Evolutionary conservation across 768 basidiomycete genomes (phyloP).

Genomic region (Cantharellus anzutake): DNA sequence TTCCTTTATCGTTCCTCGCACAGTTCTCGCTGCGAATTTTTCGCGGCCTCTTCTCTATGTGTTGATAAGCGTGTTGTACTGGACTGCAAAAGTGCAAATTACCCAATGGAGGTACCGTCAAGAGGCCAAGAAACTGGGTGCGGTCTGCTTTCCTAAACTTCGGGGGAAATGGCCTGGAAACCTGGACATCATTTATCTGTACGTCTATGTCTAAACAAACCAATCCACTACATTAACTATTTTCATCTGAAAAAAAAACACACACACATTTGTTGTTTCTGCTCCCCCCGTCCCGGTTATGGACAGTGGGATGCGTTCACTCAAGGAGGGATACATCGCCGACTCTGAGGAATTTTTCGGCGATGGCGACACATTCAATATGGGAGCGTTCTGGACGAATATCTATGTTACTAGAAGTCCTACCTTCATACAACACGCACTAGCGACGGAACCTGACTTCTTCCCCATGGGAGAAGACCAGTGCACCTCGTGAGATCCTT

Average conservation of each 20-base stretch:
- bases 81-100: neutral
- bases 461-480: too few relatives aligned
- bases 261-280: too few relatives aligned
- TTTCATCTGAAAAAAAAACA: too few relatives aligned
- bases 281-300: neutral
- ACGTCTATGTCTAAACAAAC: conserved; percentile 16
- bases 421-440: too few relatives aligned
- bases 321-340: neutral
- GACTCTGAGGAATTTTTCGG: neutral
- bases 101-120: neutral
- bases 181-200: conserved; percentile 40
- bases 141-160: conserved; percentile 34
- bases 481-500: too few relatives aligned
- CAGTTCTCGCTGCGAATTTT: neutral
- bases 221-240: too few relatives aligned
- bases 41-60: neutral
- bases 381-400: neutral
- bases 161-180: conserved; percentile 65
- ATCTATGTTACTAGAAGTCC: too few relatives aligned
- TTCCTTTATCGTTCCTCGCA: neutral
- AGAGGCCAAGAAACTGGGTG: conserved; percentile 12
- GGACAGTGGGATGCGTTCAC: neutral
- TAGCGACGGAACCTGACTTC: too few relatives aligned
- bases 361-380: too few relatives aligned
- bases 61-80: neutral